These are phyloP conservation scores for Fusarium neocosmosporiellum DNA, from an alignment of 2,329 filamentous ascomycete species.

Conservation along the genomic window DNA sequence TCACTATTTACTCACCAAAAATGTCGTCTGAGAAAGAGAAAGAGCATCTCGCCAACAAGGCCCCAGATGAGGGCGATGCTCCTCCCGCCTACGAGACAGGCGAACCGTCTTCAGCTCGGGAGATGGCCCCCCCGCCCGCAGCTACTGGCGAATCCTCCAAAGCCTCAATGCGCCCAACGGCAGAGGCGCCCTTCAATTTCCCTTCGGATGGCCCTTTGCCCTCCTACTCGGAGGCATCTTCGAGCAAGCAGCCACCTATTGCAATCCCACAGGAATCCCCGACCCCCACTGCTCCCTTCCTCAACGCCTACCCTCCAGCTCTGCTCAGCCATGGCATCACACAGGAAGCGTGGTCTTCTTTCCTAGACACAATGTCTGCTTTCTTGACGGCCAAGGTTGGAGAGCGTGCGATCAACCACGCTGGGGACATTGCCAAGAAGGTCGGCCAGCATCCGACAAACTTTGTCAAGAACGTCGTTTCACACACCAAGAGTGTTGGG, in stretches of 20 bases:
- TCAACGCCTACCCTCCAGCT: conserved; percentile 51
- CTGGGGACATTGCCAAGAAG: conserved; percentile 53
- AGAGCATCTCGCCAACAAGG: conserved; percentile 17
- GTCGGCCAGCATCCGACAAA: conserved; percentile 50
- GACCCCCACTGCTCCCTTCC: conserved; percentile 51
- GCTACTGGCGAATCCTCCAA: background rate
- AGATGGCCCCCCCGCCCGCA: background rate
- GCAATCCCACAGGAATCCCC: conserved; percentile 55
- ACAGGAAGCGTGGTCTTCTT: conserved; percentile 48
- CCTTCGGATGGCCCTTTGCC: conserved; percentile 47
- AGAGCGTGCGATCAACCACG: conserved; percentile 56
- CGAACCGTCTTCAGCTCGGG: conserved; percentile 6
- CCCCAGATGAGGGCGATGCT: background rate
- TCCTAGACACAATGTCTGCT: conserved; percentile 55
- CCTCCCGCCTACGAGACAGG: conserved; percentile 19
- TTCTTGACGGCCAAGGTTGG: conserved; percentile 59
- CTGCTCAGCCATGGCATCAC: conserved; percentile 54
- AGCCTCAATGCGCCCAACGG: conserved; percentile 39
- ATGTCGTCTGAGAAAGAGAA: conserved; percentile 29
- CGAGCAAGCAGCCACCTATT: conserved; percentile 45
- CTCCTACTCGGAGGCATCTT: conserved; percentile 42
- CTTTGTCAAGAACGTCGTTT: conserved; percentile 50
- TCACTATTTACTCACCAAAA: background rate
- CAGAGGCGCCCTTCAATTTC: conserved; percentile 54
- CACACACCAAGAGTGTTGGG: conserved; percentile 52